Evolutionary conservation across 176 grass and related monocot genomes (phyloP).

Genomic region (Chrysopogon serrulatus): DNA sequence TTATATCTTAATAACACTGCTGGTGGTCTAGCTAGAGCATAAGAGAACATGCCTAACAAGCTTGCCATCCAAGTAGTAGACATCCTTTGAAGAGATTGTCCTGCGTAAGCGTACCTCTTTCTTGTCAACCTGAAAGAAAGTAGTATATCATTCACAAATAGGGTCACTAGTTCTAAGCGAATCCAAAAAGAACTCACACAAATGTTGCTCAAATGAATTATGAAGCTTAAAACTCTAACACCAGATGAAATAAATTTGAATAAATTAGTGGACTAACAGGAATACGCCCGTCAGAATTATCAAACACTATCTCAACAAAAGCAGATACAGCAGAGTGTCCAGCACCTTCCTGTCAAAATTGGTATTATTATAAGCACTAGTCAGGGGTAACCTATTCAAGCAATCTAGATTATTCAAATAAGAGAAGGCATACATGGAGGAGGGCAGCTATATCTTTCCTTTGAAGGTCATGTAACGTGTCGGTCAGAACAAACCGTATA

Average conservation of each 20-base stretch:
- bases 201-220: neutral
- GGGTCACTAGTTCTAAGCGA: neutral
- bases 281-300: no score
- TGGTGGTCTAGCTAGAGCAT: constrained; percentile 1
- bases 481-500: constrained; percentile 92
- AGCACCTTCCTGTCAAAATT: constrained; percentile 93
- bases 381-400: no score
- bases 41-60: constrained; percentile 61
- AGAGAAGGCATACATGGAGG: constrained; percentile 75
- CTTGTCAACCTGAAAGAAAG: constrained; percentile 67
- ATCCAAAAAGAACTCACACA: no score
- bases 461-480: constrained; percentile 82
- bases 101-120: constrained; percentile 84
- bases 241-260: neutral
- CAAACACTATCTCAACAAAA: constrained; percentile 98
- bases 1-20: neutral
- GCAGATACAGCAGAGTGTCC: constrained; percentile 94
- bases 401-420: constrained; percentile 23
- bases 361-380: constrained; percentile 92
- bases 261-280: constrained; percentile 58
- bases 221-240: constrained; percentile 5
- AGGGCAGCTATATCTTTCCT: constrained; percentile 83
- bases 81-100: constrained; percentile 80
- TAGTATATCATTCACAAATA: neutral
- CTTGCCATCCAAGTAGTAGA: constrained; percentile 88